Evolutionary conservation across 108 stramenopile genomes (phyloP), one percentile per base, ranked within the genome.

Genomic region (Aurantiochytrium sp.): DNA sequence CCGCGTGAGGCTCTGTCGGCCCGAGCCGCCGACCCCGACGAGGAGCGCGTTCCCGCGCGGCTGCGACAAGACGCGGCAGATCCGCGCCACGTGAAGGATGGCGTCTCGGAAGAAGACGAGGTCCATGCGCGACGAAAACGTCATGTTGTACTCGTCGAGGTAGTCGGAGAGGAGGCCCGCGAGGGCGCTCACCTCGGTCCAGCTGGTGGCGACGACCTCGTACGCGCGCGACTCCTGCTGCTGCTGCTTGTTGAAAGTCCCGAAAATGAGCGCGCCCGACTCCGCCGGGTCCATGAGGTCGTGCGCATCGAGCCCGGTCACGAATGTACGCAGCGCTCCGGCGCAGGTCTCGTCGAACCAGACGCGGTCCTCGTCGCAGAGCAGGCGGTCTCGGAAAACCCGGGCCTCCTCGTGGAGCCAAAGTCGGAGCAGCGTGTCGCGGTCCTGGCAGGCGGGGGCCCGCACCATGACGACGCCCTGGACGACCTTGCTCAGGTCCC

Each of bases 51-150:
- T 92, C 22, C 93, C 93, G 17, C 93, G 69, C 3, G 93, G 93
- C 68, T 93, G 93, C 32, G 89, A 39, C 24, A 94, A 91, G 22
- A 94, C 89, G 30, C 93, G 89, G n/a, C 91, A 90, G 27, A 94
- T 92, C 0, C 93, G 90, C 19, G 90, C 86, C 22, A 94, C 87
- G 86, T 94, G 93, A 5, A 52, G 53, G 24, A 93, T 81, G 24
- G 93, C 93, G 55, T 93, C 93, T 21, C 55, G 37, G 91, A 94
- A 94, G 68, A 93, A 92, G n/a, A 94, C 93, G 4, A 94, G 86
- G 69, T 94, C 88, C 93, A 94, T 93, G 55, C 88, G 90, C 27
- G 85, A 90, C 27, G 90, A 55, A 48, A 91, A 93, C 3, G 89
- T 87, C 8, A 92, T 59, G 87, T 94, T 94, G 89, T 91, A 94